These are phyloP conservation scores for Leucaena leucocephala DNA, from an alignment of 306 rosid species.

Conservation along the genomic window DNA sequence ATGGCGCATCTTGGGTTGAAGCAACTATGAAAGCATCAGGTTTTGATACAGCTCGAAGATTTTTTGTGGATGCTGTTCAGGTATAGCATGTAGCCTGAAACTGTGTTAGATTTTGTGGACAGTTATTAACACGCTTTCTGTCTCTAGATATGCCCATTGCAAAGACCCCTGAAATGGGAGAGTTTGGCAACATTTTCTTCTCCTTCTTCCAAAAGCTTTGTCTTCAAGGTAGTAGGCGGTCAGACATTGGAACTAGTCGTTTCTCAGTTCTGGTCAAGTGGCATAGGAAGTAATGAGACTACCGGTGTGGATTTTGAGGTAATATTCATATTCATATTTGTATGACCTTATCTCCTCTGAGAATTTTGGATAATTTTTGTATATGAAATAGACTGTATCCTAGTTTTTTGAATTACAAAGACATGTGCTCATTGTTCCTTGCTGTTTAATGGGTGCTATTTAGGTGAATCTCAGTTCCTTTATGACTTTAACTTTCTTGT, in stretches of 20 bases:
- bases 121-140: conserved; percentile 47
- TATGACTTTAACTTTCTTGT: conserved; percentile 25
- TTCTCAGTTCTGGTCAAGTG: conserved; percentile 97
- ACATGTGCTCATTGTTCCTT: conserved; percentile 27
- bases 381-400: neutral
- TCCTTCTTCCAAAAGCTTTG: conserved; percentile 76
- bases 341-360: conserved; percentile 14
- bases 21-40: conserved; percentile 82
- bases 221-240: conserved; percentile 84
- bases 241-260: conserved; percentile 89
- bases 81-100: conserved; percentile 47
- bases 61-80: conserved; percentile 89
- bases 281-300: conserved; percentile 82
- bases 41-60: conserved; percentile 82
- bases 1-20: conserved; percentile 90
- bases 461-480: conserved; percentile 22
- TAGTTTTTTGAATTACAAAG: conserved; percentile 9
- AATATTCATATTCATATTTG: conserved; percentile 34
- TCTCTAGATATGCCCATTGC: conserved; percentile 76
- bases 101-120: conserved; percentile 21
- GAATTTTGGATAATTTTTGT: conserved; percentile 27
- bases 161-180: conserved; percentile 92
- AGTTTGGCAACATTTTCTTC: conserved; percentile 68
- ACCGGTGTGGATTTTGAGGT: conserved; percentile 92
- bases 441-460: conserved; percentile 20